Evolutionary conservation across 495 filamentous ascomycete genomes (phyloP).

Genomic region (Aspergillus homomorphus): DNA sequence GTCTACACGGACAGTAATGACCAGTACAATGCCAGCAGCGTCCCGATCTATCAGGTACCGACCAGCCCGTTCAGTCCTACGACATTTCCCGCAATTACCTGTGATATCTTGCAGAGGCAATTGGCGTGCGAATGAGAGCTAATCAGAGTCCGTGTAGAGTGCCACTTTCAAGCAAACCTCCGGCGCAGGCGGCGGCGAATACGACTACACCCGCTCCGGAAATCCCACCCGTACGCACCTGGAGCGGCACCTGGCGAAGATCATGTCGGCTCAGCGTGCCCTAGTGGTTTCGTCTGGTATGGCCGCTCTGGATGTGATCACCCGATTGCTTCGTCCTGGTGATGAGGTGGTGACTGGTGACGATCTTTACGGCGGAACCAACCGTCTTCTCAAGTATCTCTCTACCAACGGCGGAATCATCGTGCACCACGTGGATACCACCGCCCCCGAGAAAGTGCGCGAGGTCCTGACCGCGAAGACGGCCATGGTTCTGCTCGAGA

Average conservation of each 20-base stretch:
- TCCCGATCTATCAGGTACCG: conserved; percentile 86
- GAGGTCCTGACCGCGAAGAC: conserved; percentile 74
- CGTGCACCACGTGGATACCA: conserved; percentile 96
- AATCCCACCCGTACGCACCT: conserved; percentile 96
- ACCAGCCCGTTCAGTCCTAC: neutral
- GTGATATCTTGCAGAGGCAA: neutral
- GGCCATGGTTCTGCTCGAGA: conserved; percentile 93
- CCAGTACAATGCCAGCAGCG: conserved; percentile 91
- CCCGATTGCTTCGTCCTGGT: conserved; percentile 85
- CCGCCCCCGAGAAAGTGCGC: conserved; percentile 62
- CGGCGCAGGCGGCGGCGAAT: conserved; percentile 72
- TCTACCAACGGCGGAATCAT: conserved; percentile 81
- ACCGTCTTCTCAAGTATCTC: conserved; percentile 89
- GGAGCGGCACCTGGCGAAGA: conserved; percentile 95
- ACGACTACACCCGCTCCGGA: conserved; percentile 96
- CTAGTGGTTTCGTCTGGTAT: conserved; percentile 94
- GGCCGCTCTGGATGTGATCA: conserved; percentile 96
- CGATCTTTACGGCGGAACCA: conserved; percentile 94
- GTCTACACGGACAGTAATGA: conserved; percentile 94
- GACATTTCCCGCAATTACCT: neutral
- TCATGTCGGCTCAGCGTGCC: conserved; percentile 90
- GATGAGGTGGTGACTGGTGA: conserved; percentile 97
- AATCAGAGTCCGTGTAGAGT: conserved; percentile 50
- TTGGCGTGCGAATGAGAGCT: neutral
- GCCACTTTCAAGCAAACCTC: conserved; percentile 97